These are phyloP conservation scores for Panellus pusillus DNA, from an alignment of 768 basidiomycete species.

Conservation along the genomic window DNA sequence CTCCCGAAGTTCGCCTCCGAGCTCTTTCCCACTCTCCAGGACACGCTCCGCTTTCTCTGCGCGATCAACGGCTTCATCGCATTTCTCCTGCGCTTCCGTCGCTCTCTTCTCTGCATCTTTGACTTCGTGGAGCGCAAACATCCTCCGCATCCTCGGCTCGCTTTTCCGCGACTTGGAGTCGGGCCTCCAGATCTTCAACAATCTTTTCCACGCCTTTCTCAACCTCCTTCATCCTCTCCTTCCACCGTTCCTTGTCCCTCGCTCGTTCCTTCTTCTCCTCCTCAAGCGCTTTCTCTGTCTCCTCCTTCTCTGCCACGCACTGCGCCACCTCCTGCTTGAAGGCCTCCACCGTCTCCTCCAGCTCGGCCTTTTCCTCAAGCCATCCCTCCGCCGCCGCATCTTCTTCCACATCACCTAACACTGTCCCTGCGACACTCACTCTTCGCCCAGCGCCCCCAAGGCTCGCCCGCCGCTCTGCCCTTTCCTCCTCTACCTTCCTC, in stretches of 20 bases:
- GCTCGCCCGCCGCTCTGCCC: constrained; percentile 36
- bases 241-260: constrained; percentile 70
- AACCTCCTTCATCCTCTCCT: constrained; percentile 68
- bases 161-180: constrained; percentile 52
- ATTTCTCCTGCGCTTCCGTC: constrained; percentile 47
- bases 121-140: constrained; percentile 32
- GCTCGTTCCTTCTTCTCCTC: constrained; percentile 58
- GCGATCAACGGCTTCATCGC: constrained; percentile 56
- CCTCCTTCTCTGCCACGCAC: constrained; percentile 46
- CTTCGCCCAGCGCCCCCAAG: constrained; percentile 43
- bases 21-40: constrained; percentile 63
- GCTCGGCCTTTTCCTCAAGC: constrained; percentile 67
- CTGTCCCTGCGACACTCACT: constrained; percentile 50
- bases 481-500: constrained; percentile 52
- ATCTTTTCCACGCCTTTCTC: constrained; percentile 69
- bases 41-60: constrained; percentile 64
- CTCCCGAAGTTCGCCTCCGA: constrained; percentile 65
- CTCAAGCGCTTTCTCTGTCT: constrained; percentile 46
- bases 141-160: constrained; percentile 41
- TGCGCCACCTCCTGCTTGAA: constrained; percentile 50
- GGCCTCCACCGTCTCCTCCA: constrained; percentile 52
- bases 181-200: constrained; percentile 62
- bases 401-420: constrained; percentile 63
- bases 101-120: constrained; percentile 50
- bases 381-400: constrained; percentile 63